phyloP scores from a whole-genome alignment of 768 basidiomycete genomes.

The Tylopilus subfusipes region DNA sequence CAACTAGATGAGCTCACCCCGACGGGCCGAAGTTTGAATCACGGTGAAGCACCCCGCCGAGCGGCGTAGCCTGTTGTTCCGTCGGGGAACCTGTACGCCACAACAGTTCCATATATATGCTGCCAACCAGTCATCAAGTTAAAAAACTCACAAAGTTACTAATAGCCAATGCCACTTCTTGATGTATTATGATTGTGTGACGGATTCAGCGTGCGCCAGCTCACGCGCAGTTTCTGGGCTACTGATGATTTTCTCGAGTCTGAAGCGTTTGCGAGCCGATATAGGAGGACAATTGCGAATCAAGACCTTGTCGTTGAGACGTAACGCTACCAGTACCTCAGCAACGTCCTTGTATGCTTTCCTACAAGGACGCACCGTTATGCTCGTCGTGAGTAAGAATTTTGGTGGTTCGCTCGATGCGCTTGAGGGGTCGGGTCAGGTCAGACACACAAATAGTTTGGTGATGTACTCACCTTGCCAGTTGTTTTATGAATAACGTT shows the following conservation, averaged over 20 bases:
- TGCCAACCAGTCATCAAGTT: not conserved
- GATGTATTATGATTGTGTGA: not conserved
- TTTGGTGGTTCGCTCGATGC: constrained; percentile 73
- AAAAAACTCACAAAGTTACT: not conserved
- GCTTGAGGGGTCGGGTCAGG: constrained; percentile 38
- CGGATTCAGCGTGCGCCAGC: constrained; percentile 20
- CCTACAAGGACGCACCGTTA: constrained; percentile 49
- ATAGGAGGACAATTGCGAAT: constrained; percentile 82
- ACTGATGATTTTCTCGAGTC: constrained; percentile 58
- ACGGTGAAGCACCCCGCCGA: not conserved
- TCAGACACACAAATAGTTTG: not conserved
- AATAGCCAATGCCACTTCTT: not conserved
- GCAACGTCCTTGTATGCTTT: not conserved
- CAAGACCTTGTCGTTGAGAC: constrained; percentile 64
- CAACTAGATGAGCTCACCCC: constrained; percentile 17
- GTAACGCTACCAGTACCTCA: constrained; percentile 45
- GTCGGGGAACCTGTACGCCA: not conserved
- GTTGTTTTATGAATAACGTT: constrained; percentile 69
- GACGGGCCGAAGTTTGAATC: not conserved
- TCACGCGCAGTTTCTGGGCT: constrained; percentile 68
- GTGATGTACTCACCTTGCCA: constrained; percentile 56
- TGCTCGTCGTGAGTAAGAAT: constrained; percentile 71
- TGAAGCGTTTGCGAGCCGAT: constrained; percentile 77
- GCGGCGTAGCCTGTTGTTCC: not conserved
- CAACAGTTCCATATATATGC: not conserved